A percentile compares a stretch with the other conserved stretches of the same genome.
phyloP scores from a whole-genome alignment of 2,329 filamentous ascomycete genomes.

The Emmonsiellopsis sp. region DNA sequence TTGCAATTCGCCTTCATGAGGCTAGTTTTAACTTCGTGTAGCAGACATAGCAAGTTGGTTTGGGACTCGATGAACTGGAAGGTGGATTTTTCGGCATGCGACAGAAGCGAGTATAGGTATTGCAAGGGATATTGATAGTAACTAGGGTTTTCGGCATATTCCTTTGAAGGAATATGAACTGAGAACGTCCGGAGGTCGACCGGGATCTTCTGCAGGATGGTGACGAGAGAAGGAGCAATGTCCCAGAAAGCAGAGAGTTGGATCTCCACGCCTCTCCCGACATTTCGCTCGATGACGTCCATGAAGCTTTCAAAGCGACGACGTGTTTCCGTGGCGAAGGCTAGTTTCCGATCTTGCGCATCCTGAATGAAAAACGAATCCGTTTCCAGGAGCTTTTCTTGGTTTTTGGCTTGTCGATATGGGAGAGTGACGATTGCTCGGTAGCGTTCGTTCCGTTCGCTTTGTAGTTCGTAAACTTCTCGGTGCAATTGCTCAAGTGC shows the following conservation, averaged over 20 bases:
- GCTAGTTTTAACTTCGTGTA: conserved; percentile 82
- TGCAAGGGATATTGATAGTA: conserved; percentile 77
- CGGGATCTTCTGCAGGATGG: conserved; percentile 73
- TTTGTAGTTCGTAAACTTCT: conserved; percentile 73
- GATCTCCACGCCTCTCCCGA: conserved; percentile 76
- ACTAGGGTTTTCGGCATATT: conserved; percentile 75
- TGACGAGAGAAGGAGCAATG: conserved; percentile 73
- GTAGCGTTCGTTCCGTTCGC: conserved; percentile 78
- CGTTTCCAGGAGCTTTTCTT: conserved; percentile 69
- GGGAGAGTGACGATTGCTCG: conserved; percentile 73
- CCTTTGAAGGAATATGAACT: conserved; percentile 66
- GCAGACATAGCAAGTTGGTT: conserved; percentile 76
- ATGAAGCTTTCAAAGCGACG: conserved; percentile 68
- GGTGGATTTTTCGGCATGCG: conserved; percentile 82
- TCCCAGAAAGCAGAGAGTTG: conserved; percentile 97
- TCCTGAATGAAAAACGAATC: conserved; percentile 77
- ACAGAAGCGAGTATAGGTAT: conserved; percentile 77
- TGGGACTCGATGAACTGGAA: conserved; percentile 97
- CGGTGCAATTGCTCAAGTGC: conserved; percentile 79
- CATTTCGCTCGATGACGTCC: conserved; percentile 70
- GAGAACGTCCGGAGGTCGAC: conserved; percentile 47
- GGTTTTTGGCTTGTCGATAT: conserved; percentile 63
- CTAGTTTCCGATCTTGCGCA: conserved; percentile 58
- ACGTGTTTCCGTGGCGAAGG: conserved; percentile 62
- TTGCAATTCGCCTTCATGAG: conserved; percentile 60